Evolutionary conservation across 1,284 basidiomycete species (phyloP).

Genomic region (Leccinum angustisporum): DNA sequence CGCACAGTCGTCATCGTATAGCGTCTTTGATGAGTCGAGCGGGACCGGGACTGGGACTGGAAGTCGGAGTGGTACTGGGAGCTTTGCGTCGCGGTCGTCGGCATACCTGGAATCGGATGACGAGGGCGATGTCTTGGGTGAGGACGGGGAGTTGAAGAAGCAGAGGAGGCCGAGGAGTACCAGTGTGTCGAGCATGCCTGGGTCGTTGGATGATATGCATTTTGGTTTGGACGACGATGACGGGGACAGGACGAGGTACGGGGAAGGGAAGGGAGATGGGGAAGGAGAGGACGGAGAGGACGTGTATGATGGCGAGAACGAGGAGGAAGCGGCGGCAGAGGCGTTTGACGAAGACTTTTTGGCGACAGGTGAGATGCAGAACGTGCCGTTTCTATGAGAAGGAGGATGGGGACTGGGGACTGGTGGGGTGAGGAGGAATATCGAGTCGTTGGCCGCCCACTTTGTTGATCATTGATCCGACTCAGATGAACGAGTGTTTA

Average conservation of each 20-base stretch:
- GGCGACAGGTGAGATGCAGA: slow-evolving; percentile 82
- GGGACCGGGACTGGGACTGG: slow-evolving; percentile 37
- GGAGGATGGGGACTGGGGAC: not conserved
- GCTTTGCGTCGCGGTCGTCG: slow-evolving; percentile 48
- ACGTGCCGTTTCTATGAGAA: slow-evolving; percentile 69
- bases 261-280: slow-evolving; percentile 30
- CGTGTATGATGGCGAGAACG: slow-evolving; percentile 39
- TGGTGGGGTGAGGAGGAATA: not conserved
- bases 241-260: slow-evolving; percentile 32
- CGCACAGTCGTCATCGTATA: slow-evolving; percentile 36
- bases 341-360: slow-evolving; percentile 80
- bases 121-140: slow-evolving; percentile 31
- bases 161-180: slow-evolving; percentile 46
- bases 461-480: slow-evolving; percentile 2
- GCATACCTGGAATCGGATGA: slow-evolving; percentile 59
- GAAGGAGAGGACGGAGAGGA: slow-evolving; percentile 33
- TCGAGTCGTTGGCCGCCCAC: not conserved
- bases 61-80: slow-evolving; percentile 35
- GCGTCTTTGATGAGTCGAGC: slow-evolving; percentile 26
- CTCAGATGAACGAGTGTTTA: not conserved
- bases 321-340: slow-evolving; percentile 57
- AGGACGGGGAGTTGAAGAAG: slow-evolving; percentile 39
- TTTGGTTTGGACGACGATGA: slow-evolving; percentile 55
- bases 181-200: slow-evolving; percentile 82
- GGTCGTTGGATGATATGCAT: slow-evolving; percentile 60